These are phyloP conservation scores for Mycothermus thermophilus DNA, from an alignment of 495 filamentous ascomycete genomes.

Conservation along the genomic window DNA sequence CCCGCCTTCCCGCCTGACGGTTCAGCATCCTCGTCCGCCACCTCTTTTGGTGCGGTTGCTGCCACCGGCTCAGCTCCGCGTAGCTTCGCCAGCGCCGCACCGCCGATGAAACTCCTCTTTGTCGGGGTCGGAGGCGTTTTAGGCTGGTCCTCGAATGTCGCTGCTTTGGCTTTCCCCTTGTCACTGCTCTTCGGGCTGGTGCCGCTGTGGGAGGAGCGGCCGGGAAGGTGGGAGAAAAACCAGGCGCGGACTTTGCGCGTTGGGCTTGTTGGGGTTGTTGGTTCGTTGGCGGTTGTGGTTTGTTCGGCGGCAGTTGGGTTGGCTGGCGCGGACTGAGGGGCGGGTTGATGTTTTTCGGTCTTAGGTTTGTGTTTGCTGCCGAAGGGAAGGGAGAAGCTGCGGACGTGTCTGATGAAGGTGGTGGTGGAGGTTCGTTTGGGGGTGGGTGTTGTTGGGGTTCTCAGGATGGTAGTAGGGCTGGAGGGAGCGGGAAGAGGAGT, in stretches of 20 bases:
- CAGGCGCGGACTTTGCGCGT: slow-evolving; percentile 41
- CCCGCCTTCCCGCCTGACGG: no score
- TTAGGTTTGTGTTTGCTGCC: slow-evolving; percentile 7
- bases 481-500: no score
- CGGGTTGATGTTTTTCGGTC: no score
- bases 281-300: slow-evolving; percentile 4
- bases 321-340: no score
- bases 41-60: no score
- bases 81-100: slow-evolving; percentile 27
- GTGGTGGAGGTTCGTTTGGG: slow-evolving; percentile 1
- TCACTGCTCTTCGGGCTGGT: no score
- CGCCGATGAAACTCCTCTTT: slow-evolving; percentile 33
- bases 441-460: background rate
- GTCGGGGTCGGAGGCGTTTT: background rate
- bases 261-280: slow-evolving; percentile 13
- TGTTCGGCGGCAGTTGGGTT: slow-evolving; percentile 1
- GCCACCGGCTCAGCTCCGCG: no score
- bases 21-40: no score
- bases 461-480: no score
- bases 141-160: no score
- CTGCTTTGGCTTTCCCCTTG: no score
- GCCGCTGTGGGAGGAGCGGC: slow-evolving; percentile 20
- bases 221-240: slow-evolving; percentile 43
- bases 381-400: slow-evolving; percentile 13
- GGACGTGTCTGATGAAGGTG: slow-evolving; percentile 5